These are phyloP conservation scores for Azolla pinnata DNA, from an alignment of 75 land plant genomes.

Conservation along the genomic window DNA sequence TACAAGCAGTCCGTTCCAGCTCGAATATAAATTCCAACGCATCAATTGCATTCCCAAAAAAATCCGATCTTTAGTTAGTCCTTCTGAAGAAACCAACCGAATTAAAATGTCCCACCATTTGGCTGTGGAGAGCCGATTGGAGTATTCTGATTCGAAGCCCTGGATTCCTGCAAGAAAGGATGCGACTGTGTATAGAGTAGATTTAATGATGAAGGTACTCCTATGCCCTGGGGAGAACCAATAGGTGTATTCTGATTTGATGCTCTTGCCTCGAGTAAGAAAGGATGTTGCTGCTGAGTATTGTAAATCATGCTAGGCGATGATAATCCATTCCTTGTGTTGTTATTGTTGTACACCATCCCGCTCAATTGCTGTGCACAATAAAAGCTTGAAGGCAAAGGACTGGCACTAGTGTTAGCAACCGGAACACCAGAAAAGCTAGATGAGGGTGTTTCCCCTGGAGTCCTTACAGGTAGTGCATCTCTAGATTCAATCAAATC, in stretches of 20 bases:
- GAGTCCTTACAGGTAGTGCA: not conserved
- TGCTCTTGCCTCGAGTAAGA: conserved; percentile 29
- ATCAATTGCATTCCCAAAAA: no score
- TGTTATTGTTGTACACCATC: no score
- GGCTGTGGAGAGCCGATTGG: conserved; percentile 36
- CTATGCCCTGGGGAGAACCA: conserved; percentile 40
- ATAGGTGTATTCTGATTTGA: conserved; percentile 38
- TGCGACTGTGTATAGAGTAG: conserved; percentile 19
- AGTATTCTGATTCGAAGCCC: conserved; percentile 38
- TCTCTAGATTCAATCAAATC: not conserved
- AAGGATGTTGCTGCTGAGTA: conserved; percentile 20
- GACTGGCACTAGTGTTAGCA: no score
- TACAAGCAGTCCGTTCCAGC: no score
- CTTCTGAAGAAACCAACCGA: not conserved
- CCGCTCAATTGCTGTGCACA: no score
- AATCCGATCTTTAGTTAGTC: no score
- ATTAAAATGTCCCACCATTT: conserved; percentile 15
- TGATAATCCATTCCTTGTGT: no score
- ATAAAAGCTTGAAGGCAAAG: no score
- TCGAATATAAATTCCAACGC: no score
- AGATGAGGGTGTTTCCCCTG: no score
- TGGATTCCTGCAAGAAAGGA: conserved; percentile 26
- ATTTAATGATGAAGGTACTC: conserved; percentile 11
- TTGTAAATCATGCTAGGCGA: no score
- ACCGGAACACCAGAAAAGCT: no score